Base-by-base conservation (phyloP, 2,329 filamentous ascomycete species). In the Cladobotryum protrusum region DNA sequence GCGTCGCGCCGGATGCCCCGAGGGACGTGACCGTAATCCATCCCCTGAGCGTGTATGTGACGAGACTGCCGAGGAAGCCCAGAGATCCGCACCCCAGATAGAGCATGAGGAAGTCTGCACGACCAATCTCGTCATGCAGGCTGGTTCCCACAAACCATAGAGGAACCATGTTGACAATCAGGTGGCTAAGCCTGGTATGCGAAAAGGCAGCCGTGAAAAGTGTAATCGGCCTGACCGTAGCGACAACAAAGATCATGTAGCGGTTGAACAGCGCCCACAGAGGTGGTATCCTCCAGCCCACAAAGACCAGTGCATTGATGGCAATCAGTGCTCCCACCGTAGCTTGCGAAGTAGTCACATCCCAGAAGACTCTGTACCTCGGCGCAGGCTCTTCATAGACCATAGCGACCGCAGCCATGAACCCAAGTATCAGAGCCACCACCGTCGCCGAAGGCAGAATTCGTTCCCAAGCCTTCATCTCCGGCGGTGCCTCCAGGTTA, bases 121-220 rank as follows among this genome's bases (percentile, higher is more conserved):
- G 76, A 11, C 84, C 86, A 20, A 89, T 69, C 57, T 89, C 83
- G 54, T 88, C 82, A 66, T 88, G 84, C 33, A 89, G 71, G 1
- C 76, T 72, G 9, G 77, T 77, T 19, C 86, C 88, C 15, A 89
- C 72, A 59, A 87, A 71, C 72, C 76, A 84, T 4, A 92, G 71
- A 37, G 78, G 70, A 8, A 76, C 57, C 78, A 87, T 82, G 67
- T 92, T 92, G 39, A 74, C 62, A 19, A 73, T 52, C 35, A 87
- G 63, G 64, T 93, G 88, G 43, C 66, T 60, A 15, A 82, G 56
- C 3, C 66, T 69, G 48, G 86, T 79, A 69, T 93, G 88, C 17
- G 83, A 86, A 69, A 90, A 87, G 45, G 80, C 70, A 56, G 81
- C 80, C 33, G 81, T 79, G 24, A 92, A 60, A 54, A 87, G 65